These are phyloP conservation scores for Saccharomyces paradoxus DNA, from an alignment of 805 yeast genomes.

Conservation along the genomic window DNA sequence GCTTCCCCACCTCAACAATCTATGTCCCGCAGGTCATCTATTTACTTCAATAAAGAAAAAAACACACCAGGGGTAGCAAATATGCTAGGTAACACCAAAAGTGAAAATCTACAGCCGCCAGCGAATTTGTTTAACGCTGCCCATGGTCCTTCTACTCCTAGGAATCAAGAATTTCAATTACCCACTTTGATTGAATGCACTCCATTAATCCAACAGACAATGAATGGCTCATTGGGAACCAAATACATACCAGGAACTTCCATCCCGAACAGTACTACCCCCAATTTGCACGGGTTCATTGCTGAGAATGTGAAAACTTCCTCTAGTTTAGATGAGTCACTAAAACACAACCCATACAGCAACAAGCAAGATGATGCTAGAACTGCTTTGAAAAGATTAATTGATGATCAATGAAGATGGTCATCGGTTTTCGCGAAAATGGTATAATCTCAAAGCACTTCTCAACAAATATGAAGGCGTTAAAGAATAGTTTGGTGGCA, in stretches of 20 bases:
- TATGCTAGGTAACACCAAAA: slow-evolving; percentile 1
- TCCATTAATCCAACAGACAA: slow-evolving; percentile 28
- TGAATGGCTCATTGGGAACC: slow-evolving; percentile 24
- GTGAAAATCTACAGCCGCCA: neutral
- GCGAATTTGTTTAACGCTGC: neutral
- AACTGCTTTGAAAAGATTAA: slow-evolving; percentile 23
- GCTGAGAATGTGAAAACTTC: slow-evolving; percentile 1
- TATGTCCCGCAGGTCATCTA: neutral
- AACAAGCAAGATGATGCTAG: slow-evolving; percentile 26
- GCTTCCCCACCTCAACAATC: neutral
- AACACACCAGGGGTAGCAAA: neutral
- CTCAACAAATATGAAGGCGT: neutral
- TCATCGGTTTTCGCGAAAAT: neutral
- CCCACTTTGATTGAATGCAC: slow-evolving; percentile 24
- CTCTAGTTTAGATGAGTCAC: neutral
- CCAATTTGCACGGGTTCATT: neutral
- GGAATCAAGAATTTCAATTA: slow-evolving; percentile 6
- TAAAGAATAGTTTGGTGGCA: neutral
- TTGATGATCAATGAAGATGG: slow-evolving; percentile 10
- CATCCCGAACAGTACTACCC: neutral
- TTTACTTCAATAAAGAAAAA: neutral
- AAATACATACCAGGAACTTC: slow-evolving; percentile 13
- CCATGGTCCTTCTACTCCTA: slow-evolving; percentile 12
- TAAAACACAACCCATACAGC: slow-evolving; percentile 4
- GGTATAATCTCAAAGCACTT: neutral